Evolutionary conservation across 2,329 filamentous ascomycete species (phyloP), one percentile per base, ranked within the genome.

Genomic region (Achaetomium macrosporum): DNA sequence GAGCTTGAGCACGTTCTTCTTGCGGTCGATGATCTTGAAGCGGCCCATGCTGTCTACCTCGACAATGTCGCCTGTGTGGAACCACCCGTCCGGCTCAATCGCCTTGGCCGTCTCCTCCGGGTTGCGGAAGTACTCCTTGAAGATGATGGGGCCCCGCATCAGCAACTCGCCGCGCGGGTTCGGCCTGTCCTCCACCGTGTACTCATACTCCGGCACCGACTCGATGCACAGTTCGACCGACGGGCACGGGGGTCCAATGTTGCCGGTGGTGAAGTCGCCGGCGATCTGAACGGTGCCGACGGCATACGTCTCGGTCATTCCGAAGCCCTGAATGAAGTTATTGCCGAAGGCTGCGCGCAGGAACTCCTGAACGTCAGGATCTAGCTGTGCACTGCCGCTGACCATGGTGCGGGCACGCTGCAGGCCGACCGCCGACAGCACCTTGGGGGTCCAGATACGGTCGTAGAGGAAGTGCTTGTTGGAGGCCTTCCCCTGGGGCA

Each of bases 1-100:
- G 51, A 99, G 82, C 79, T 99, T 99, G 67, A 99, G 83, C n/a
- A 99, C 89, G 72, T 97, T 97, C 86, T 99, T 99, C 73, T 90
- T 86, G 64, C 93, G 90, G 71, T 99, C 93, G 64, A 99, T 86
- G 70, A 99, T 95, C 71, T 82, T 84, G 76, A 97, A 86, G 56
- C 91, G 88, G 57, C 93, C 93, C 65, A 88, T 71, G 61, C 84
- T 83, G 70, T 99, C 93, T 20, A 99, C 77, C 59, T 84, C 81
- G 65, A 84, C 89, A 60, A 99, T 92, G 64, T 99, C 93, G 51
- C 93, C 93, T 0, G 90, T 96, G 68, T 88, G 87, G 81, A 99
- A 97, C 93, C 93, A 99, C 57, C 93, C 93, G 59, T 96, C 90
- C 31, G 85, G 75, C 9, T 92, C 89, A 42, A 97, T 76, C 0